These are phyloP conservation scores for Tephrocybe sp. DNA, from an alignment of 768 basidiomycete species.

Conservation along the genomic window DNA sequence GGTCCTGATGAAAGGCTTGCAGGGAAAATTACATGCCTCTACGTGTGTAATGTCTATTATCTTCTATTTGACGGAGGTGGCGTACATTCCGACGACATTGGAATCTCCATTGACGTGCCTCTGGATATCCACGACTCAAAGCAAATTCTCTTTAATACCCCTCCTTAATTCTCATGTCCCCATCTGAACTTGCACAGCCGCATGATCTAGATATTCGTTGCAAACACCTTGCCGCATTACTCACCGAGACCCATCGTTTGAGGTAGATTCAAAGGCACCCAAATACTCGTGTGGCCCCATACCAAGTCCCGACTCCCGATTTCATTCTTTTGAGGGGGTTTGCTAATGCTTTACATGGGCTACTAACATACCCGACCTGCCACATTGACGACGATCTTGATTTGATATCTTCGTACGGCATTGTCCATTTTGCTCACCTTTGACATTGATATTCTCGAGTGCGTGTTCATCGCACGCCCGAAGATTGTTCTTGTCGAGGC, in stretches of 20 bases:
- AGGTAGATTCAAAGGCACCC: conserved; percentile 30
- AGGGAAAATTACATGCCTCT: conserved; percentile 73
- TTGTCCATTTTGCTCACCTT: conserved; percentile 78
- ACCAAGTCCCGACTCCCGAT: too few species aligned
- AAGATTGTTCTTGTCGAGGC: conserved; percentile 94
- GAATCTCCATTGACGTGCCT: conserved; percentile 36
- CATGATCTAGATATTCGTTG: conserved; percentile 18
- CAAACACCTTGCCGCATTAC: conserved; percentile 23
- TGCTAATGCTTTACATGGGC: too few species aligned
- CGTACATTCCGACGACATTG: conserved; percentile 37
- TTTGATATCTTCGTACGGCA: conserved; percentile 94
- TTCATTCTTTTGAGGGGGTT: neutral
- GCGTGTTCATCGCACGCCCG: conserved; percentile 83
- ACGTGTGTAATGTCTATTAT: too few species aligned
- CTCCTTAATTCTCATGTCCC: conserved; percentile 63
- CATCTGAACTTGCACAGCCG: conserved; percentile 26
- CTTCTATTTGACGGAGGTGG: too few species aligned
- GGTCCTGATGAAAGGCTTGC: too few species aligned
- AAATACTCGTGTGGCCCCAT: conserved; percentile 50
- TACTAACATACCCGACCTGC: conserved; percentile 71
- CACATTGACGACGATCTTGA: conserved; percentile 80
- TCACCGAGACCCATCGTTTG: conserved; percentile 27
- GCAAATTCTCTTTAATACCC: conserved; percentile 7
- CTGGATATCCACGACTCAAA: conserved; percentile 48
- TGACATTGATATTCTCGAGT: conserved; percentile 94